Percentiles rank a stretch among this genome's conserved stretches.
Evolutionary conservation across 352 stramenopile species (phyloP).

Genomic region (Blastocystis sp.): DNA sequence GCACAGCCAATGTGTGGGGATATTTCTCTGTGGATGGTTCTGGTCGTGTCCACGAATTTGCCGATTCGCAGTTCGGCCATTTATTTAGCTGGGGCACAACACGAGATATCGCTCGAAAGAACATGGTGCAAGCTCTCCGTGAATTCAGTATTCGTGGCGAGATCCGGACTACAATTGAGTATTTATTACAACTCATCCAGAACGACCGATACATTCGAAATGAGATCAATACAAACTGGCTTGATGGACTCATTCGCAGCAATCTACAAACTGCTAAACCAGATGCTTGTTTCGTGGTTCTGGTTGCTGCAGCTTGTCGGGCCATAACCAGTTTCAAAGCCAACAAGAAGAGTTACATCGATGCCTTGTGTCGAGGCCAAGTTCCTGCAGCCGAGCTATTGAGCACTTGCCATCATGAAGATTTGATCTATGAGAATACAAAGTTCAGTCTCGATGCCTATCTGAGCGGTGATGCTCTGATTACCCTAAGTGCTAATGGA

Average conservation of each 20-base stretch:
- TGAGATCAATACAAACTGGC: conserved; percentile 95
- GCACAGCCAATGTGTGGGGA: conserved; percentile 95
- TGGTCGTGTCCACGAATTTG: conserved; percentile 98
- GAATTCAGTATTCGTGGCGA: conserved; percentile 97
- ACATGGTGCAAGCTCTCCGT: conserved; percentile 93
- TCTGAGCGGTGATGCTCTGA: conserved; percentile 80
- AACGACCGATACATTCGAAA: conserved; percentile 95
- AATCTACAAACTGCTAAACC: conserved; percentile 77
- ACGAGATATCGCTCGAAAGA: conserved; percentile 90
- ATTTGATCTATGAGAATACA: conserved; percentile 95
- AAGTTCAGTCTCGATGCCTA: conserved; percentile 91
- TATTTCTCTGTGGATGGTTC: conserved; percentile 99
- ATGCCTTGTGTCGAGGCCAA: conserved; percentile 74
- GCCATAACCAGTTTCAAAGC: conserved; percentile 75
- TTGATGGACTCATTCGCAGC: conserved; percentile 88
- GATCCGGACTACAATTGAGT: conserved; percentile 98
- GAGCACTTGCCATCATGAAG: conserved; percentile 75
- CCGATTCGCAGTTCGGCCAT: conserved; percentile 98
- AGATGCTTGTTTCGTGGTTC: conserved; percentile 70
- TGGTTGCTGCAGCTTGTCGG: conserved; percentile 78
- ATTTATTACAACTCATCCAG: conserved; percentile 97
- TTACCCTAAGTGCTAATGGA: conserved; percentile 80
- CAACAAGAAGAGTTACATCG: conserved; percentile 74
- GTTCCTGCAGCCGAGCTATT: conserved; percentile 81
- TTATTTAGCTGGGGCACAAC: conserved; percentile 91